phyloP scores from a whole-genome alignment of 441 rosid species.

The Gossypium davidsonii region DNA sequence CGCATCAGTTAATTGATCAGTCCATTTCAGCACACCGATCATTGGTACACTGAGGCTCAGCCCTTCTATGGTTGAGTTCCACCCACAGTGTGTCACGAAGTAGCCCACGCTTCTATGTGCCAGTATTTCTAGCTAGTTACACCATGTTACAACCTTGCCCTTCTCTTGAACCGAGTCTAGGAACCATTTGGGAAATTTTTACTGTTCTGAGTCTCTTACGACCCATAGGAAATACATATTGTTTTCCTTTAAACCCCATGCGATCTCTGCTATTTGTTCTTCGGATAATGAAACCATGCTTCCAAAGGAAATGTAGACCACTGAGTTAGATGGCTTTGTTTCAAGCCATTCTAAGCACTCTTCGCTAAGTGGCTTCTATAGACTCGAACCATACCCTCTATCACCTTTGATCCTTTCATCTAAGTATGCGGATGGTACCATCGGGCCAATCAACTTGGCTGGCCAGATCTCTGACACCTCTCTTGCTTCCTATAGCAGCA shows the following conservation, averaged over 20 bases:
- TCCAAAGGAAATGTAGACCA: conserved; percentile 47
- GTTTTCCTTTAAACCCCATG: conserved; percentile 36
- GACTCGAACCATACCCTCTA: conserved; percentile 52
- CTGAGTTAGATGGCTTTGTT: conserved; percentile 36
- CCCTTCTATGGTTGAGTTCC: conserved; percentile 56
- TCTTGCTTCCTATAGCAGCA: conserved; percentile 33
- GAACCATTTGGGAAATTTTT: conserved; percentile 33
- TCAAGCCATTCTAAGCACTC: conserved; percentile 62
- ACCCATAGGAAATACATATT: conserved; percentile 42
- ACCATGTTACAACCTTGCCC: conserved; percentile 41
- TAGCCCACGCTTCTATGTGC: conserved; percentile 36
- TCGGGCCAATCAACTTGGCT: conserved; percentile 67
- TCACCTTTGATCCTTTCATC: conserved; percentile 44
- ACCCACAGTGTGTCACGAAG: conserved; percentile 53
- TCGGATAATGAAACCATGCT: conserved; percentile 39
- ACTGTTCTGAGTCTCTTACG: conserved; percentile 29
- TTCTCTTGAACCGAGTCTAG: conserved; percentile 18
- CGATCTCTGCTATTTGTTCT: conserved; percentile 37
- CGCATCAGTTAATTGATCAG: conserved; percentile 48
- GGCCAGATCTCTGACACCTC: conserved; percentile 44
- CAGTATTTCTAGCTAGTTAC: conserved; percentile 47
- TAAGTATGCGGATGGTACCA: conserved; percentile 60
- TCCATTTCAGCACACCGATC: conserved; percentile 47
- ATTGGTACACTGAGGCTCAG: conserved; percentile 50
- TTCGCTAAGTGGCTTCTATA: conserved; percentile 47